These are phyloP conservation scores for Punctularia strigosozonata DNA, from an alignment of 768 basidiomycete genomes.

Conservation along the genomic window DNA sequence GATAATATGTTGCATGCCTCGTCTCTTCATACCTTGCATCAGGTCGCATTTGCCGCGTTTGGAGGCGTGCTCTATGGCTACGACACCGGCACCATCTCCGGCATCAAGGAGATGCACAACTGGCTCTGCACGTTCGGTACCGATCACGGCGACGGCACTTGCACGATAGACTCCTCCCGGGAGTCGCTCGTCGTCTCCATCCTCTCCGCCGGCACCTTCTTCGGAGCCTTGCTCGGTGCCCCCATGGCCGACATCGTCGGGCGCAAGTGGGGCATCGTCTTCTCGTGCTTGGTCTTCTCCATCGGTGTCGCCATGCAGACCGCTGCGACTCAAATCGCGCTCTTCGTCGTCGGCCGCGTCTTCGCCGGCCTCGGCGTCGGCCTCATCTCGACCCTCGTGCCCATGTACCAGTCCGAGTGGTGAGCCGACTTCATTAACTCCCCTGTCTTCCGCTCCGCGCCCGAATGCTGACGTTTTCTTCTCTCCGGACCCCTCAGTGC, in stretches of 20 bases:
- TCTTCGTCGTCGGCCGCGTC: constrained; percentile 51
- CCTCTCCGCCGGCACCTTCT: constrained; percentile 83
- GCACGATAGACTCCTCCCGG: constrained; percentile 27
- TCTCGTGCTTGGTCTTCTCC: constrained; percentile 37
- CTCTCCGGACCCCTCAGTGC: neutral
- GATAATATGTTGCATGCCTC: constrained; percentile 18
- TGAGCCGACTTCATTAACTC: too few species aligned
- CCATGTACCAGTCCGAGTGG: constrained; percentile 48
- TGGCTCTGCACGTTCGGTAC: constrained; percentile 42
- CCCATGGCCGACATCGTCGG: constrained; percentile 45
- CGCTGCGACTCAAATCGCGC: constrained; percentile 35
- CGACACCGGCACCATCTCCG: constrained; percentile 78
- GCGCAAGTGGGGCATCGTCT: constrained; percentile 36
- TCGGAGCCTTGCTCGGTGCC: constrained; percentile 46
- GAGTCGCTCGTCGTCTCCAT: constrained; percentile 51
- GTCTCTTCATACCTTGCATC: neutral
- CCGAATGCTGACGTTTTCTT: neutral
- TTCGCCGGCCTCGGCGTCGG: constrained; percentile 77
- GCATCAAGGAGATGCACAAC: constrained; percentile 56
- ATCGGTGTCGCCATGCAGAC: constrained; percentile 60
- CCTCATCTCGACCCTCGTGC: constrained; percentile 57
- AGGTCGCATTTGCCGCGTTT: constrained; percentile 24
- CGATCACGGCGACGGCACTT: constrained; percentile 13
- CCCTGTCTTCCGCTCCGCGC: too few species aligned
- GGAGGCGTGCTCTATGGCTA: constrained; percentile 44